Base-by-base conservation (phyloP, 176 grass and related monocot genomes). In the Oryza longistaminata region DNA sequence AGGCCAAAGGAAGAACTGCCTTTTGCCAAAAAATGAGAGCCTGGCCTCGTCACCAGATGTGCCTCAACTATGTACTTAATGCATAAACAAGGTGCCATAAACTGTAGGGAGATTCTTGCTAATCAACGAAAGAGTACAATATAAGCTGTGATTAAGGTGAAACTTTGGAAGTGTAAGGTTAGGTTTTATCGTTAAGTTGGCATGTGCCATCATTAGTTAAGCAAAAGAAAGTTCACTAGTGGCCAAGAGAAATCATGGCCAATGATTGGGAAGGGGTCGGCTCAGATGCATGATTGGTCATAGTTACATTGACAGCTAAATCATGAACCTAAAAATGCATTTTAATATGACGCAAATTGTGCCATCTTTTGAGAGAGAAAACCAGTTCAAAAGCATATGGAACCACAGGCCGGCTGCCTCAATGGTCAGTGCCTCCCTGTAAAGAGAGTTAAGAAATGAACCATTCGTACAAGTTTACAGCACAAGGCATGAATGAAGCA, bases 191-290 rank as follows among this genome's bases (percentile, higher is more conserved):
- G 88, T 90, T 87, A 87, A 83, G 70, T 15, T 87, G 71, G 73
- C 85, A 91, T 91, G 81, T 87, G 85, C 76, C 52, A 87, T 91
- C 76, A 84, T 91, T 81, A 84, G 64, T 45, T 24, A 37, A 31
- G 52, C 76, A 76, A 80, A 81, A 91, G 76, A 87, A 83, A 81
- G 14, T 68, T 71, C 50, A 64, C 85, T 81, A 84, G 70, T 80
- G 81, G 71, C 85, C 89, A 87, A 81, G 44, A n/a, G 42, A 87
- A 87, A 91, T 84, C 85, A 84, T 87, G 65, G 3, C 77, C 64
- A 81, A 91, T 87, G 85, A 91, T 91, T 84, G 81, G 71, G 76
- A 71, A 50, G 21, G 27, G 68, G 68, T 66, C 68, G 27, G 88
- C 79, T 72, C 11, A 5, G 46, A 90, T 62, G 58, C 58, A 62